These are phyloP conservation scores for Sclerotiophoma versabilis DNA, from an alignment of 2,329 filamentous ascomycete species.

Conservation along the genomic window DNA sequence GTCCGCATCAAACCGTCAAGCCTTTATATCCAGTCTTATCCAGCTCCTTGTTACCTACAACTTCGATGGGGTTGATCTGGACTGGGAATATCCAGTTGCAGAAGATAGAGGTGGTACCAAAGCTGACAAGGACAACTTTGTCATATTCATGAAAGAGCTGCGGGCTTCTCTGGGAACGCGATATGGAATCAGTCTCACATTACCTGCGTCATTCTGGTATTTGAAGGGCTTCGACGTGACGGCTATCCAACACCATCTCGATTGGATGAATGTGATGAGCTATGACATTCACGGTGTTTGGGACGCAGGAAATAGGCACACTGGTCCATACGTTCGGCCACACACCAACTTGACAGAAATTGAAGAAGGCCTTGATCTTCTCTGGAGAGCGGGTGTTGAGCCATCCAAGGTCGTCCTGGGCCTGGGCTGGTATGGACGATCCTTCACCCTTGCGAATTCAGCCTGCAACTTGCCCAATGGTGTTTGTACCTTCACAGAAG, in stretches of 20 bases:
- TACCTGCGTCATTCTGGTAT: slow-evolving; percentile 23
- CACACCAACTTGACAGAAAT: slow-evolving; percentile 51
- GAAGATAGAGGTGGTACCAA: neutral
- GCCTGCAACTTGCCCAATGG: neutral
- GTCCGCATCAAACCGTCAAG: neutral
- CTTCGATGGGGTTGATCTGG: slow-evolving; percentile 55
- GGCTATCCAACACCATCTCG: slow-evolving; percentile 27
- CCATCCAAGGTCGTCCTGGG: slow-evolving; percentile 53
- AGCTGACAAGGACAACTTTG: neutral
- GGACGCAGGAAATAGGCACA: neutral
- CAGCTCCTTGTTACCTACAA: slow-evolving; percentile 50
- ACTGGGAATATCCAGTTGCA: slow-evolving; percentile 37
- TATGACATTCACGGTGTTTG: slow-evolving; percentile 55
- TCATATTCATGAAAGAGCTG: neutral
- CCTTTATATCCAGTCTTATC: slow-evolving; percentile 31
- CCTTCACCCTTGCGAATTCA: slow-evolving; percentile 24
- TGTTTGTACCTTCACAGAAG: slow-evolving; percentile 27
- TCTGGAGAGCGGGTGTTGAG: slow-evolving; percentile 1
- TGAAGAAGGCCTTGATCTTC: slow-evolving; percentile 55
- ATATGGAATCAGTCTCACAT: neutral
- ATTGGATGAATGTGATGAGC: slow-evolving; percentile 56
- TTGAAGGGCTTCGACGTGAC: slow-evolving; percentile 32
- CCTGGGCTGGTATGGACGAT: slow-evolving; percentile 53
- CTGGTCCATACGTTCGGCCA: neutral
- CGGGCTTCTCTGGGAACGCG: neutral